Evolutionary conservation across 208 protist species (phyloP).

Genomic region (Porcisia hertigi): DNA sequence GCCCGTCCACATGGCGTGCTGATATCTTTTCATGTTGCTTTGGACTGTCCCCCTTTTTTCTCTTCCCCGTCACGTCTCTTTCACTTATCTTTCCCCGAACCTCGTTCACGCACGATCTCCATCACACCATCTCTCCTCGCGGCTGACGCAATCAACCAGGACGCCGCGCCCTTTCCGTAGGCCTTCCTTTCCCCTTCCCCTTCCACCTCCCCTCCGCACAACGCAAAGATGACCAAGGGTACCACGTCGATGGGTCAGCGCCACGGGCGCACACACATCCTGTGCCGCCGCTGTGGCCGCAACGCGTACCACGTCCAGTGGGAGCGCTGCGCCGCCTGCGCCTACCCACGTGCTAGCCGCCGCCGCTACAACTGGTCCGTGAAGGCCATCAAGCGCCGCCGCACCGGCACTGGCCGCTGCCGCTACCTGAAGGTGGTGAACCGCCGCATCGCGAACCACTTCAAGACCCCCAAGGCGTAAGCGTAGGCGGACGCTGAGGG

Average conservation of each 20-base stretch:
- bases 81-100: too few species aligned
- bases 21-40: not conserved
- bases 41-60: not conserved
- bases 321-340: conserved; percentile 97
- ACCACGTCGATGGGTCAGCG: conserved; percentile 91
- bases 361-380: conserved; percentile 97
- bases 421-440: conserved; percentile 97
- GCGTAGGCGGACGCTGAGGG: not conserved
- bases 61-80: not conserved
- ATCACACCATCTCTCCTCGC: too few species aligned
- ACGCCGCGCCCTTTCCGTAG: not conserved
- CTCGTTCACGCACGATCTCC: too few species aligned
- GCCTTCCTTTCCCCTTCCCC: not conserved
- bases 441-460: conserved; percentile 97
- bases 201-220: not conserved
- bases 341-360: conserved; percentile 96
- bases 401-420: conserved; percentile 98
- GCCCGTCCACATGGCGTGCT: not conserved
- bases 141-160: not conserved
- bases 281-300: conserved; percentile 97
- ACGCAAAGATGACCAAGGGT: conserved; percentile 84
- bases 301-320: conserved; percentile 98
- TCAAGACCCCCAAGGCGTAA: conserved; percentile 92
- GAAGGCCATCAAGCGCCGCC: conserved; percentile 98
- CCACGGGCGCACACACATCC: conserved; percentile 95